A percentile compares a stretch with the other conserved stretches of the same genome.
phyloP scores from a whole-genome alignment of 2,329 filamentous ascomycete species.

The Cryoendolithus antarcticus region DNA sequence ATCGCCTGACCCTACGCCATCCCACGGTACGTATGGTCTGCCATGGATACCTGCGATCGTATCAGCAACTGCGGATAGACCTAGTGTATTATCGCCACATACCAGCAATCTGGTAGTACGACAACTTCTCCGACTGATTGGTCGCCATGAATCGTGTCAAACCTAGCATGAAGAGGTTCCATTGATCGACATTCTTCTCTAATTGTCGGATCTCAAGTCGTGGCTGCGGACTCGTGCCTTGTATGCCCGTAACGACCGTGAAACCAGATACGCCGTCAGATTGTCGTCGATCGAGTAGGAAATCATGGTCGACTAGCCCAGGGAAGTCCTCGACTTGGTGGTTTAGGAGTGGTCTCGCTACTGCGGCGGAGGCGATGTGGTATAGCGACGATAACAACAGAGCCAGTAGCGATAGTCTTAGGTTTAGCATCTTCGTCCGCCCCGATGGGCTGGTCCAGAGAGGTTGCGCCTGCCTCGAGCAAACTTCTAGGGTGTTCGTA shows the following conservation, averaged over 20 bases:
- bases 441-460: no score
- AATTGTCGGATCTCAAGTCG: slow-evolving; percentile 60
- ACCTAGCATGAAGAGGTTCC: slow-evolving; percentile 66
- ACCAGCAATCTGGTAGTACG: slow-evolving; percentile 71
- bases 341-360: slow-evolving; percentile 6
- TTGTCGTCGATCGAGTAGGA: slow-evolving; percentile 9
- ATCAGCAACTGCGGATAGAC: no score
- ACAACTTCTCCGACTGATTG: slow-evolving; percentile 51
- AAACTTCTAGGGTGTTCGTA: no score
- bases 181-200: slow-evolving; percentile 49
- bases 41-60: slow-evolving; percentile 59
- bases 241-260: slow-evolving; percentile 21
- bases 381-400: no score
- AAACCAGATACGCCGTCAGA: slow-evolving; percentile 4
- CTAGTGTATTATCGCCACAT: no score
- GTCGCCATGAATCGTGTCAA: slow-evolving; percentile 59
- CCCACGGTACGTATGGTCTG: slow-evolving; percentile 51
- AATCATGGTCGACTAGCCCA: slow-evolving; percentile 4
- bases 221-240: slow-evolving; percentile 20
- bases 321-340: slow-evolving; percentile 7
- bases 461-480: no score
- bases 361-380: neutral
- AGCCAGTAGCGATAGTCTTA: no score
- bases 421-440: no score
- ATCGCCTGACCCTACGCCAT: slow-evolving; percentile 34